These are phyloP conservation scores for Russula sp. DNA, from an alignment of 768 basidiomycete genomes.

Conservation along the genomic window DNA sequence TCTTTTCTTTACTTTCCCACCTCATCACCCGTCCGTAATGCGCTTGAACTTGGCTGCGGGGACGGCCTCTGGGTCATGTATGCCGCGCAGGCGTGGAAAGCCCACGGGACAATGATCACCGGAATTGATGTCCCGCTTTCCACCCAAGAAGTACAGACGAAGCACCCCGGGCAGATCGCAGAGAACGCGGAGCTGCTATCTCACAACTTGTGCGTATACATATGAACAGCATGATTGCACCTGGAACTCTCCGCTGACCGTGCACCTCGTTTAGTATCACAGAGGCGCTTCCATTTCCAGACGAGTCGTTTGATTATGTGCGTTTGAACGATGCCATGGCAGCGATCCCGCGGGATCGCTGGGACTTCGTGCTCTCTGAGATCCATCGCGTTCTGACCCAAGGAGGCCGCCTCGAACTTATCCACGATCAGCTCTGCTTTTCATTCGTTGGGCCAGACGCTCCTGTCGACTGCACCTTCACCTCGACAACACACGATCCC, in stretches of 20 bases:
- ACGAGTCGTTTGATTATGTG: slow-evolving; percentile 62
- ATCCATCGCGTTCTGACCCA: slow-evolving; percentile 53
- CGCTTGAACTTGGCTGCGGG: slow-evolving; percentile 76
- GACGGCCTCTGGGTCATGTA: slow-evolving; percentile 60
- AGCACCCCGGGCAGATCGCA: slow-evolving; percentile 14
- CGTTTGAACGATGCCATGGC: slow-evolving; percentile 65
- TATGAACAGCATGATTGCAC: not conserved
- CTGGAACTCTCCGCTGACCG: slow-evolving; percentile 5
- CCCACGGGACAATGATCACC: slow-evolving; percentile 43
- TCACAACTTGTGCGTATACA: slow-evolving; percentile 59
- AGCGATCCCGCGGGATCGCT: slow-evolving; percentile 53
- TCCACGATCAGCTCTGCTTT: slow-evolving; percentile 67
- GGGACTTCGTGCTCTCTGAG: slow-evolving; percentile 57
- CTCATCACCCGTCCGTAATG: slow-evolving; percentile 43
- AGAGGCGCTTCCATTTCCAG: slow-evolving; percentile 54
- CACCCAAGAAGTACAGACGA: slow-evolving; percentile 17
- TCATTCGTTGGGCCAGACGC: slow-evolving; percentile 41
- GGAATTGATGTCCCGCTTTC: slow-evolving; percentile 59
- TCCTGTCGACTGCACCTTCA: slow-evolving; percentile 19
- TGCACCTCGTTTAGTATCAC: slow-evolving; percentile 38
- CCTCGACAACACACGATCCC: not conserved
- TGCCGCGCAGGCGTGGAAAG: slow-evolving; percentile 57
- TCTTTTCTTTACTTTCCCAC: slow-evolving; percentile 50
- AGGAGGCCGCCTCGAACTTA: slow-evolving; percentile 63
- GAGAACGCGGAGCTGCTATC: slow-evolving; percentile 48